Percentiles rank a stretch among this genome's conserved stretches.
Evolutionary conservation across 2,329 filamentous ascomycete genomes (phyloP).

Genomic region (Aspergillus quadricinctus): DNA sequence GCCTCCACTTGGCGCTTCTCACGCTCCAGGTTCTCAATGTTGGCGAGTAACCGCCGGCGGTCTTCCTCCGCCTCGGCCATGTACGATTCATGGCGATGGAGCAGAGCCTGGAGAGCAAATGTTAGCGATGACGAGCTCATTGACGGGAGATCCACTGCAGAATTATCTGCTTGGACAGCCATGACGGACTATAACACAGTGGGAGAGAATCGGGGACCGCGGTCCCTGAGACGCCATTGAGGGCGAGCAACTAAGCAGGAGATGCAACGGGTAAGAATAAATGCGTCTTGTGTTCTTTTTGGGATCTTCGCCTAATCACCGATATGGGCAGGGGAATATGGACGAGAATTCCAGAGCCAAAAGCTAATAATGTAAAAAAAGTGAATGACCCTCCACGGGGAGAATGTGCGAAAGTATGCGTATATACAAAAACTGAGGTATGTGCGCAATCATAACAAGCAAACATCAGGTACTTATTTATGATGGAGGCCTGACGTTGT

Average conservation of each 20-base stretch:
- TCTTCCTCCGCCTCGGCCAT: slow-evolving; percentile 89
- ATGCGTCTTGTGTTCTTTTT: neutral
- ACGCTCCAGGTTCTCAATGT: slow-evolving; percentile 70
- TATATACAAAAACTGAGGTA: neutral
- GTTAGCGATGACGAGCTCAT: slow-evolving; percentile 57
- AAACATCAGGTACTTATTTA: slow-evolving; percentile 1
- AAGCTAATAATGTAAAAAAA: slow-evolving; percentile 9
- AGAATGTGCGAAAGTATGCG: slow-evolving; percentile 7
- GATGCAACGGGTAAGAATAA: neutral
- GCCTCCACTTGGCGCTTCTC: slow-evolving; percentile 70
- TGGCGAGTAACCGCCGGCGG: slow-evolving; percentile 65
- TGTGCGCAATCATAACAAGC: slow-evolving; percentile 2
- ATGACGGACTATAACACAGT: slow-evolving; percentile 29
- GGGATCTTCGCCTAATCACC: neutral
- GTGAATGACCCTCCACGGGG: neutral
- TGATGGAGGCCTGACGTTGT: neutral
- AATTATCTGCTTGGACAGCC: slow-evolving; percentile 19
- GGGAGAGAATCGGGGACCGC: slow-evolving; percentile 25
- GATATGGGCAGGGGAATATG: neutral
- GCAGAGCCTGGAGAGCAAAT: slow-evolving; percentile 73
- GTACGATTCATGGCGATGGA: slow-evolving; percentile 89
- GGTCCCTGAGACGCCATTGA: slow-evolving; percentile 20
- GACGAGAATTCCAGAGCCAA: slow-evolving; percentile 10
- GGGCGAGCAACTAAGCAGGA: neutral
- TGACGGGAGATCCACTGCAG: slow-evolving; percentile 15